phyloP scores from a whole-genome alignment of 2,329 filamentous ascomycete species.

The Fusarium vanettenii region DNA sequence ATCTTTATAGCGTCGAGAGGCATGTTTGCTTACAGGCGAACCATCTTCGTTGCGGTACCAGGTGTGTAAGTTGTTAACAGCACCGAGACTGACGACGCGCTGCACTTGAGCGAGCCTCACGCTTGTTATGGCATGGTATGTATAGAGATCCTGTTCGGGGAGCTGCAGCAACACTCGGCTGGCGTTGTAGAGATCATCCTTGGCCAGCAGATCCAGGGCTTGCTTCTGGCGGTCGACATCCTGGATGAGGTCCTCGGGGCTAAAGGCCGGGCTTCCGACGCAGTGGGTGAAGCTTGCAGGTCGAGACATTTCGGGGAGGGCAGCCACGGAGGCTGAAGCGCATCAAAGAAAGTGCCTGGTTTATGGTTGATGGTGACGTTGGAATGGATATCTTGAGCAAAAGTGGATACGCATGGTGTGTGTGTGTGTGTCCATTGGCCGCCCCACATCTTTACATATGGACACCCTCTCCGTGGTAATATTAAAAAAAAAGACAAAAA shows the following conservation, averaged over 20 bases:
- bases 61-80: constrained; percentile 58
- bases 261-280: constrained; percentile 58
- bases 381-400: constrained; percentile 13
- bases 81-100: constrained; percentile 56
- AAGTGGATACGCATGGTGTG: constrained; percentile 28
- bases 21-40: constrained; percentile 44
- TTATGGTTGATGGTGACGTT: constrained; percentile 28
- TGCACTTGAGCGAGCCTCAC: constrained; percentile 63
- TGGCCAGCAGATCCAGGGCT: constrained; percentile 52
- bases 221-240: constrained; percentile 53
- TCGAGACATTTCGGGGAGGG: constrained; percentile 41
- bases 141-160: constrained; percentile 58
- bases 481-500: too few species aligned
- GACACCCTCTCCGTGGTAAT: too few species aligned
- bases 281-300: constrained; percentile 51
- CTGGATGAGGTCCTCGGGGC: constrained; percentile 53
- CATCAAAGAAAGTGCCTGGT: constrained; percentile 9
- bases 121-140: constrained; percentile 64
- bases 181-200: constrained; percentile 59
- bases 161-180: constrained; percentile 58
- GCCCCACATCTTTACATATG: too few species aligned
- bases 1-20: constrained; percentile 1
- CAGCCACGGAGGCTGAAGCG: neutral
- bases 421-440: neutral
- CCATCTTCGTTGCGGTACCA: constrained; percentile 60